phyloP scores from a whole-genome alignment of 306 rosid species.

The Fagus crenata region DNA sequence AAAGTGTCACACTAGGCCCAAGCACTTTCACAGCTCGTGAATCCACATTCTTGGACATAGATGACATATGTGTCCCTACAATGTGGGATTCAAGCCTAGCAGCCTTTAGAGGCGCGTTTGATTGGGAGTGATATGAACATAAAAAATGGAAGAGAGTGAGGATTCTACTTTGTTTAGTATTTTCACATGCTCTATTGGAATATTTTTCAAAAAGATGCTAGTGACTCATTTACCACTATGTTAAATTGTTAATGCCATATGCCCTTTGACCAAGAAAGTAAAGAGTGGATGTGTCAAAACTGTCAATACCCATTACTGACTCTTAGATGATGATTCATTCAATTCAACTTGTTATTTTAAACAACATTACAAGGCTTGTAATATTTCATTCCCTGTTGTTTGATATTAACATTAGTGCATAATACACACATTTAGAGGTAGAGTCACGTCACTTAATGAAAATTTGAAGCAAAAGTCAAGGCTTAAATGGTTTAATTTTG shows the following conservation, averaged over 20 bases:
- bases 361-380: neutral
- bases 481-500: too few relatives aligned
- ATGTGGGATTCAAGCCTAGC: neutral
- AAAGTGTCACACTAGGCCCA: neutral
- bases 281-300: neutral
- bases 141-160: neutral
- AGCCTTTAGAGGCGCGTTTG: neutral
- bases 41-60: neutral
- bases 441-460: neutral
- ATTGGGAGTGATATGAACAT: neutral
- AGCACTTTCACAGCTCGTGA: neutral
- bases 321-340: neutral
- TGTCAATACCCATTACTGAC: constrained; percentile 2
- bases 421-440: neutral
- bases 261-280: constrained; percentile 15
- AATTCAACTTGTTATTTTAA: neutral
- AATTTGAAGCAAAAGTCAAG: neutral
- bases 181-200: constrained; percentile 13
- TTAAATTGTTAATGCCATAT: neutral
- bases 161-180: too few relatives aligned
- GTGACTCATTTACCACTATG: constrained; percentile 30
- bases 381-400: neutral
- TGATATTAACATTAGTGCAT: neutral
- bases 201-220: neutral
- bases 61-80: constrained; percentile 4